These are phyloP conservation scores for Dentipellis sp. DNA, from an alignment of 768 basidiomycete genomes.

Conservation along the genomic window DNA sequence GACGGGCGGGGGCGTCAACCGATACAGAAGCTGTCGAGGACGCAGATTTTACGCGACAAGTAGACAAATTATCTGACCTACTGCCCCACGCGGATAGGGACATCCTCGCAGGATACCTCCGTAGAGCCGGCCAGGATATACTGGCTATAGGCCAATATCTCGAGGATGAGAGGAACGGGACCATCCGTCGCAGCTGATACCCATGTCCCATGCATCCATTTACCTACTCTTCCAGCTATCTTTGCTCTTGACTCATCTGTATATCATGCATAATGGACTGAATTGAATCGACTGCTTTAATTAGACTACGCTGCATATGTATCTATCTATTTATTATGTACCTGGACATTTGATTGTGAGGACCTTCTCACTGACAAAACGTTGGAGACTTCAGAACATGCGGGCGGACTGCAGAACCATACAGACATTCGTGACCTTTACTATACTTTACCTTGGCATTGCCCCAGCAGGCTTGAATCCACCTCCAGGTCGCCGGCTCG, in stretches of 20 bases:
- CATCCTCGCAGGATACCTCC: slow-evolving; percentile 63
- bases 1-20: slow-evolving; percentile 11
- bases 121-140: slow-evolving; percentile 69
- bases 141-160: slow-evolving; percentile 82
- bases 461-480: slow-evolving; percentile 1
- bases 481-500: not conserved
- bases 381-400: not conserved
- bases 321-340: not conserved
- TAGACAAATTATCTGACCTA: slow-evolving; percentile 62
- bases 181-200: slow-evolving; percentile 29
- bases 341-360: not conserved
- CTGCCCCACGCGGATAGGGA: slow-evolving; percentile 64
- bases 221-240: not conserved
- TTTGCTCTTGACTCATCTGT: not conserved
- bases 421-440: not conserved
- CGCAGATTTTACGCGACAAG: slow-evolving; percentile 54
- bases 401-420: not conserved
- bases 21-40: slow-evolving; percentile 11
- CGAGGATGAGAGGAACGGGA: slow-evolving; percentile 76
- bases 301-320: not conserved
- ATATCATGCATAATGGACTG: not conserved
- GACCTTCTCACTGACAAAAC: too few relatives aligned
- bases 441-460: not conserved
- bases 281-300: not conserved
- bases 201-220: slow-evolving; percentile 7